phyloP scores from a whole-genome alignment of 169 alveolate genomes.

The Eimeria acervulina region DNA sequence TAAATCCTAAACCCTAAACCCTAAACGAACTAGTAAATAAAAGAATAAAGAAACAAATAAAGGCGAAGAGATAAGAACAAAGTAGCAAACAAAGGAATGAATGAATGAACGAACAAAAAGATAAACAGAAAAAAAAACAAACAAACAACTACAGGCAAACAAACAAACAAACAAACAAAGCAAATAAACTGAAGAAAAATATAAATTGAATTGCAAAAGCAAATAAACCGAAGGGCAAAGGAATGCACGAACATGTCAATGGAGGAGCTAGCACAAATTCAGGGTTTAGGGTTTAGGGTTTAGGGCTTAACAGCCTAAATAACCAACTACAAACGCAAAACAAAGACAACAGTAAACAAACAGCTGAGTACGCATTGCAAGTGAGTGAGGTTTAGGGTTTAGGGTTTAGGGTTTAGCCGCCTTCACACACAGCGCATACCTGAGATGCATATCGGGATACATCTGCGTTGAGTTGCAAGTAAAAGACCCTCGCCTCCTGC shows the following conservation, averaged over 20 bases:
- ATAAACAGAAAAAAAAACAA: too few relatives aligned
- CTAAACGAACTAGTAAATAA: too few relatives aligned
- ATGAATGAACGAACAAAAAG: neutral
- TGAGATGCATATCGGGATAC: neutral
- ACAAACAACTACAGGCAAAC: too few relatives aligned
- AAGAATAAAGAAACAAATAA: too few relatives aligned
- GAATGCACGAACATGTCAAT: neutral
- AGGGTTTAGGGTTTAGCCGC: constrained; percentile 34
- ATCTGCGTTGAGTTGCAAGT: constrained; percentile 40
- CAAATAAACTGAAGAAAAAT: neutral
- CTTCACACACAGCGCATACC: neutral
- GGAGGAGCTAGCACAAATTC: neutral
- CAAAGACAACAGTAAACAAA: too few relatives aligned
- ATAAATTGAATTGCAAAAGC: too few relatives aligned
- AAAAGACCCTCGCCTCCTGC: constrained; percentile 51
- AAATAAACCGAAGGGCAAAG: neutral
- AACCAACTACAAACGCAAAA: too few relatives aligned
- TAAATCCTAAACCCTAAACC: neutral
- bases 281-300: neutral
- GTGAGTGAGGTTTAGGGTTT: constrained; percentile 13
- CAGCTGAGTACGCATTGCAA: too few relatives aligned
- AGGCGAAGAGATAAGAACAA: neutral
- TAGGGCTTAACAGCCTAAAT: too few relatives aligned
- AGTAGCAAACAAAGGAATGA: neutral
- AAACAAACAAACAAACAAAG: neutral